A percentile compares a stretch with the other conserved stretches of the same genome.
Evolutionary conservation across 495 filamentous ascomycete species (phyloP).

Genomic region (Penicillium macrosclerotiorum): DNA sequence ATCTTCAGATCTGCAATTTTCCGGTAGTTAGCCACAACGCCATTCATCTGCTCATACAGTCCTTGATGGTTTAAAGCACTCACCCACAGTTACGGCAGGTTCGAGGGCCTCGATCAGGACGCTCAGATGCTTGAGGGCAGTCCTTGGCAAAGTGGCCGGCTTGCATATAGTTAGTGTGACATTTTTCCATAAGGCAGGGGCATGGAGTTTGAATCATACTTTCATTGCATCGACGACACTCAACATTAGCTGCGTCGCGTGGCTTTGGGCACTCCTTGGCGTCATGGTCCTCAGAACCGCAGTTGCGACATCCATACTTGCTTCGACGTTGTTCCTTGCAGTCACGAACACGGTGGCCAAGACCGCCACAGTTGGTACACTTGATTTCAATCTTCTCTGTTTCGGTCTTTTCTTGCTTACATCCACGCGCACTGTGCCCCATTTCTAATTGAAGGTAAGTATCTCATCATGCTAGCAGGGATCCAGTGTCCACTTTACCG

Average conservation of each 20-base stretch:
- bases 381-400: constrained; percentile 51
- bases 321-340: constrained; percentile 63
- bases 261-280: constrained; percentile 67
- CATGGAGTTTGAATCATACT: constrained; percentile 39
- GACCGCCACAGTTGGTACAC: constrained; percentile 72
- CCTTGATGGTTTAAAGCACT: constrained; percentile 6
- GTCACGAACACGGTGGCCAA: constrained; percentile 68
- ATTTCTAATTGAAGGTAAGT: constrained; percentile 47
- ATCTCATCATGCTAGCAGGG: background rate
- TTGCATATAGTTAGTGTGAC: constrained; percentile 27
- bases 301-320: constrained; percentile 76
- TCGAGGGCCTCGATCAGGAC: constrained; percentile 34
- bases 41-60: background rate
- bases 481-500: constrained; percentile 36
- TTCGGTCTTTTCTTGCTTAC: constrained; percentile 58
- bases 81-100: constrained; percentile 67
- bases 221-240: constrained; percentile 76
- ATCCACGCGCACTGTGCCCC: constrained; percentile 67
- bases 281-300: constrained; percentile 66
- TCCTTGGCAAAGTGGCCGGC: constrained; percentile 83
- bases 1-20: constrained; percentile 40
- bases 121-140: constrained; percentile 64
- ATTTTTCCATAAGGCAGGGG: background rate
- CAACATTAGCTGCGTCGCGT: constrained; percentile 66
- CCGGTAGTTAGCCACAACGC: constrained; percentile 14